phyloP scores from a whole-genome alignment of 768 basidiomycete genomes.

The Cubamyces lactineus region DNA sequence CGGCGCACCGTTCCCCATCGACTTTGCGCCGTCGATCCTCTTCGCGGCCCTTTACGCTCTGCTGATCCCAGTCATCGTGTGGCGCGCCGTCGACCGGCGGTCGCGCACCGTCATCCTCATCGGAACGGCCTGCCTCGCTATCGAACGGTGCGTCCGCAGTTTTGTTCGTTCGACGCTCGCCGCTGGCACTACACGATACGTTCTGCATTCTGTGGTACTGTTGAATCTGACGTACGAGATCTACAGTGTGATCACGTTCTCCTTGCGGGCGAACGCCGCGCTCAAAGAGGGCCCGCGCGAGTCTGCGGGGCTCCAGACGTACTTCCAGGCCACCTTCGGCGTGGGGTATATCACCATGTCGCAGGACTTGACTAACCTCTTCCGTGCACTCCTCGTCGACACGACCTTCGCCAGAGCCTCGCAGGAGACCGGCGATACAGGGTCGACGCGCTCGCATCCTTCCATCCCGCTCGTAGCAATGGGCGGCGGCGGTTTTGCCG shows the following conservation, averaged over 20 bases:
- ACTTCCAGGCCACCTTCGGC: slow-evolving; percentile 2
- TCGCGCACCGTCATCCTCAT: slow-evolving; percentile 24
- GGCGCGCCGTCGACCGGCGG: slow-evolving; percentile 11
- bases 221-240: too few relatives aligned
- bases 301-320: not conserved
- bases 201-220: not conserved
- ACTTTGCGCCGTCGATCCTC: slow-evolving; percentile 33
- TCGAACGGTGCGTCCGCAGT: slow-evolving; percentile 33
- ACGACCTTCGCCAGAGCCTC: not conserved
- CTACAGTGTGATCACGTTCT: not conserved
- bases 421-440: not conserved
- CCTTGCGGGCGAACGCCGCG: not conserved
- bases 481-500: not conserved
- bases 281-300: not conserved
- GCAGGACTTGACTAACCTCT: slow-evolving; percentile 4
- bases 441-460: not conserved
- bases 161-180: too few relatives aligned
- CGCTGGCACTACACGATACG: not conserved
- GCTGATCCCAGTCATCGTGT: slow-evolving; percentile 23
- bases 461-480: not conserved
- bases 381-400: slow-evolving; percentile 10
- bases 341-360: slow-evolving; percentile 10
- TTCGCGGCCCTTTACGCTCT: slow-evolving; percentile 28
- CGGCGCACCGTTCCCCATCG: slow-evolving; percentile 10
- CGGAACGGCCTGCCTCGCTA: slow-evolving; percentile 20